Conservation (phyloP, 805 yeast species). For the Jamesozyma gamospora region DNA sequence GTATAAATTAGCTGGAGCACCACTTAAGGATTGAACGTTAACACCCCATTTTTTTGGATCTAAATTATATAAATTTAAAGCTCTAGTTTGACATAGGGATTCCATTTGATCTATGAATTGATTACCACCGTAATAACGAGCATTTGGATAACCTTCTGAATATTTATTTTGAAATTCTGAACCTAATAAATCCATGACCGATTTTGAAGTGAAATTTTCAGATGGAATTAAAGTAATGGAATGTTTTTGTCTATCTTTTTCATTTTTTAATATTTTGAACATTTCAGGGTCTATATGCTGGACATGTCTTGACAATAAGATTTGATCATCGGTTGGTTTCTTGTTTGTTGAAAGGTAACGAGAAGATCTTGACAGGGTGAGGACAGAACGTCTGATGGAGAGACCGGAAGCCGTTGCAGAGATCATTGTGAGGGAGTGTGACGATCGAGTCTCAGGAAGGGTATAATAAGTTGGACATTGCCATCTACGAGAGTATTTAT, state of each 20-base stretch:
- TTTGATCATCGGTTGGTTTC: conserved; percentile 12
- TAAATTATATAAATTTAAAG: conserved; percentile 70
- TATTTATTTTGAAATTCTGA: conserved; percentile 96
- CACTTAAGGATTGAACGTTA: conserved; percentile 89
- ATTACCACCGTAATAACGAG: conserved; percentile 96
- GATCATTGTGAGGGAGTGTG: no score
- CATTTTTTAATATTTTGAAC: conserved; percentile 63
- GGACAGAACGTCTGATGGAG: no score
- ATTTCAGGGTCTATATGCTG: conserved; percentile 78
- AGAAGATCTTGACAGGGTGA: no score
- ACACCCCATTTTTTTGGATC: conserved; percentile 90
- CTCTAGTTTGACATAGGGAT: conserved; percentile 81
- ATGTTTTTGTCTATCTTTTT: conserved; percentile 78
- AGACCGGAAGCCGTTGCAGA: no score
- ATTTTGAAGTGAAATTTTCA: conserved; percentile 90
- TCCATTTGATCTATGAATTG: conserved; percentile 90
- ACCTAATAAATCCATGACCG: conserved; percentile 90
- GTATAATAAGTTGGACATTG: no score
- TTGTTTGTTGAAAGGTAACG: background rate
- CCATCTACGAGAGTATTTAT: no score
- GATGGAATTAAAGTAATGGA: conserved; percentile 90
- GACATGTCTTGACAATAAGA: conserved; percentile 51
- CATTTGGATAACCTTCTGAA: conserved; percentile 98
- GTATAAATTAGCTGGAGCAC: conserved; percentile 93
- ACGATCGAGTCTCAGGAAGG: no score